Evolutionary conservation across 805 yeast species (phyloP), one percentile per base, ranked within the genome.

Genomic region (Sungouiozyma intestinalis): DNA sequence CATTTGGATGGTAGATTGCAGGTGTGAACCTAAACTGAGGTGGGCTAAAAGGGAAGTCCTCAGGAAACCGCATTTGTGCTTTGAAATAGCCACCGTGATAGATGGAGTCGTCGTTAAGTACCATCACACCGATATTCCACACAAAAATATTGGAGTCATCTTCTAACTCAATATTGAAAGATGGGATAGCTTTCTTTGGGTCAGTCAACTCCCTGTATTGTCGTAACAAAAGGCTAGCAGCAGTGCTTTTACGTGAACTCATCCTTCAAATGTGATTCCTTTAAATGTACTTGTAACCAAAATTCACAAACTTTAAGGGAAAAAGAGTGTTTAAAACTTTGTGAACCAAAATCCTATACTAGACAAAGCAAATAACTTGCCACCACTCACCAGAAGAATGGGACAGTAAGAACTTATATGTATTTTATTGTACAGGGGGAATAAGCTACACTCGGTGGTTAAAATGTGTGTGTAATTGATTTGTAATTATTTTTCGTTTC

Each of bases 11-110:
- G 66, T 79, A 88, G 51, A 90, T 85, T 35, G 95, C 81, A 13
- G 97, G 95, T 6, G 90, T 81, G 69, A 90, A 90, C 52, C 94
- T 72, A 67, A 87, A 90, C 32, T 82, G 77, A 35, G 97, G 98
- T 21, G 98, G 98, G 17, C 85, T 69, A 58, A 76, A 90, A 3
- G 97, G 98, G 65, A 81, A 90, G 62, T 87, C 95, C 17, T 70
- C 65, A 4, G 97, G 97, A 65, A 90, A 90, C 52, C 81, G 74
- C 95, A 90, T 85, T 60, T 85, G 94, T 17, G 95, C 95, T 58
- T 79, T 85, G 67, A 90, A 83, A 64, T 84, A 90, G 13, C 97
- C 97, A 36, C 97, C 97, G 57, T 88, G 85, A 64, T 85, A 90
- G 49, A 82, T 79, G 14, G 95, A 85, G 48, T 86, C 96, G 53